Evolutionary conservation across 345 rosid species (phyloP).

Genomic region (Citrus glauca): DNA sequence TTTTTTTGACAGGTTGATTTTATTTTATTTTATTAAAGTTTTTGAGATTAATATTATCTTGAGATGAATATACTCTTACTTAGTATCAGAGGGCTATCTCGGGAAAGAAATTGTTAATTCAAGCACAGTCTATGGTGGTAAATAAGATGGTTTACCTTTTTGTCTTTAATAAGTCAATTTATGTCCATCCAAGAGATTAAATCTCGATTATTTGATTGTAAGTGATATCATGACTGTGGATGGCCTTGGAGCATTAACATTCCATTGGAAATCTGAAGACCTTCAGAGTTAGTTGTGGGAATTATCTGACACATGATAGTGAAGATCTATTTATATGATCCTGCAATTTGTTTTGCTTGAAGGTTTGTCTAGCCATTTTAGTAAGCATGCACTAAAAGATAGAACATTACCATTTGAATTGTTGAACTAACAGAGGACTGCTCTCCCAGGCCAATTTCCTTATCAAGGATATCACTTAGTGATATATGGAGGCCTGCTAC

Average conservation of each 20-base stretch:
- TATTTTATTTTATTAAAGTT: not conserved
- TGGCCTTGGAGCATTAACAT: not conserved
- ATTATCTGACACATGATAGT: conserved; percentile 2
- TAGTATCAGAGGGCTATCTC: not conserved
- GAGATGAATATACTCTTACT: not conserved
- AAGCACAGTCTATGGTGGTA: not conserved
- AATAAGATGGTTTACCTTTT: not conserved
- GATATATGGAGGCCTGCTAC: conserved; percentile 95
- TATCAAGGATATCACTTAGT: conserved; percentile 86
- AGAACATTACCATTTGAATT: conserved; percentile 7
- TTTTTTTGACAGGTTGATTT: not conserved
- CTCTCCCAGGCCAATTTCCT: conserved; percentile 65
- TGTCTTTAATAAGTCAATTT: not conserved
- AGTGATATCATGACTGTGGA: not conserved
- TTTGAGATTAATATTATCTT: not conserved
- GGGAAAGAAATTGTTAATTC: not conserved
- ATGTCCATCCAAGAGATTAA: not conserved
- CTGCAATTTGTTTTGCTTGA: not conserved
- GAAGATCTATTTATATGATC: conserved; percentile 1
- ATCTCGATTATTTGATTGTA: not conserved
- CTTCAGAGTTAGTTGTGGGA: not conserved
- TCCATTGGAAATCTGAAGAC: not conserved
- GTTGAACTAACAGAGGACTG: conserved; percentile 16
- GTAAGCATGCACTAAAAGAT: conserved; percentile 2
- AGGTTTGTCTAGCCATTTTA: conserved; percentile 3